Evolutionary conservation across 108 stramenopile species (phyloP).

Genomic region (Parmales sp.): DNA sequence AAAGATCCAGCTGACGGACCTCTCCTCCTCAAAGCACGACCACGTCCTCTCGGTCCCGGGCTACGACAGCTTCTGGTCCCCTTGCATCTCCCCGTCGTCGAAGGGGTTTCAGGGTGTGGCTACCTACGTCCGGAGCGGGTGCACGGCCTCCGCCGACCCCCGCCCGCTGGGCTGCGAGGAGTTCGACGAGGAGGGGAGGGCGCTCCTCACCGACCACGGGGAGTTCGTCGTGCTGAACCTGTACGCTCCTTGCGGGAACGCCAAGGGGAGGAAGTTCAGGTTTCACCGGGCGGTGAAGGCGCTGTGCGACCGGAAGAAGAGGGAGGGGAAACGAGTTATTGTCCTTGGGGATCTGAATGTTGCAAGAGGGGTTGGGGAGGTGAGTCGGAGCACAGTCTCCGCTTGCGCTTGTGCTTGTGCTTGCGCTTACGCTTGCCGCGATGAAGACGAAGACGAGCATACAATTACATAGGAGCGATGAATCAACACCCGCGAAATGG

Average conservation of each 20-base stretch:
- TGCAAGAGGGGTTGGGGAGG: too few relatives aligned
- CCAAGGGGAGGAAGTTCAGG: constrained; percentile 10
- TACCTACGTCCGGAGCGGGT: constrained; percentile 55
- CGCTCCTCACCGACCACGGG: constrained; percentile 83
- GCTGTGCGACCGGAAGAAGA: constrained; percentile 26
- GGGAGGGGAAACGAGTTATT: constrained; percentile 50
- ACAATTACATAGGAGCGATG: too few relatives aligned
- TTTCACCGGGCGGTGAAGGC: background rate
- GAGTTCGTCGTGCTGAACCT: constrained; percentile 76
- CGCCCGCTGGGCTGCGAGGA: constrained; percentile 42
- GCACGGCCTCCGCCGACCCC: constrained; percentile 34
- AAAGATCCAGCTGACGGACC: constrained; percentile 59
- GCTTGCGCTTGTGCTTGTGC: too few relatives aligned
- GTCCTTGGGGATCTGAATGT: constrained; percentile 82
- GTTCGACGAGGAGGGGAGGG: constrained; percentile 73
- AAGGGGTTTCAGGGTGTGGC: constrained; percentile 79
- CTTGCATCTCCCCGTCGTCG: constrained; percentile 43
- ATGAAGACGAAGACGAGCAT: too few relatives aligned
- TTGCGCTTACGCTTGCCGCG: too few relatives aligned
- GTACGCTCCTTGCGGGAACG: constrained; percentile 67
- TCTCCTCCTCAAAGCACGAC: constrained; percentile 25
- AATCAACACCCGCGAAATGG: too few relatives aligned
- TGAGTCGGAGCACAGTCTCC: too few relatives aligned
- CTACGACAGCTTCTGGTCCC: constrained; percentile 76
- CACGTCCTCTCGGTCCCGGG: constrained; percentile 43